Evolutionary conservation across 2,329 filamentous ascomycete species (phyloP).

Genomic region (Fusarium phyllophilum): DNA sequence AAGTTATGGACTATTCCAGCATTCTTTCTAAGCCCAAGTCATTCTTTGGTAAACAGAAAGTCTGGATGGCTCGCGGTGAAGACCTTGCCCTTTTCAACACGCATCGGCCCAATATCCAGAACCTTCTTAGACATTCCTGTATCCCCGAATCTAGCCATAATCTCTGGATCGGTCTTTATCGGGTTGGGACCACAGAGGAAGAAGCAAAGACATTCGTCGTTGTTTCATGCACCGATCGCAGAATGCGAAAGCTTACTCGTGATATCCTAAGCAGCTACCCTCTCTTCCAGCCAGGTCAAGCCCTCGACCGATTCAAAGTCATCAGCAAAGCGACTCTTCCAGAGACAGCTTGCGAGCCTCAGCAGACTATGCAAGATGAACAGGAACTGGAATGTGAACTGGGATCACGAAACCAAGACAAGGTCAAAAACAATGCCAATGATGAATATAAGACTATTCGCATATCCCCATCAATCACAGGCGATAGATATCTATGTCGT

Average conservation of each 20-base stretch:
- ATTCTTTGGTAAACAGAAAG: not conserved
- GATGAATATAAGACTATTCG: not conserved
- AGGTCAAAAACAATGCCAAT: not conserved
- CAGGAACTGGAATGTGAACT: rapidly evolving
- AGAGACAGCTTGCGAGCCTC: not conserved
- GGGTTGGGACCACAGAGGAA: rapidly evolving
- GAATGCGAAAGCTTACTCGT: rapidly evolving
- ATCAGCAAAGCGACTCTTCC: not conserved
- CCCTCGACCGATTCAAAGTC: rapidly evolving
- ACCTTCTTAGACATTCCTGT: not conserved
- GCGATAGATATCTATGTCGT: not conserved
- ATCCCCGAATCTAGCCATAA: not conserved
- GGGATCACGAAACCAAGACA: rapidly evolving
- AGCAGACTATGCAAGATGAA: rapidly evolving
- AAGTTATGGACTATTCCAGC: not conserved
- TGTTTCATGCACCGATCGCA: not conserved
- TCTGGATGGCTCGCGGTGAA: not conserved
- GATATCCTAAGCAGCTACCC: rapidly evolving
- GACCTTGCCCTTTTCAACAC: rapidly evolving
- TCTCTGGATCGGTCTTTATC: not conserved
- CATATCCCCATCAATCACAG: not conserved
- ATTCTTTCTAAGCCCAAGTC: not conserved
- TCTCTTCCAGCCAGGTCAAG: not conserved
- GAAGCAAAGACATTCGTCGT: not conserved
- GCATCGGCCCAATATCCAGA: rapidly evolving